Evolutionary conservation across 331 rosid species (phyloP), one percentile per base, ranked within the genome.

Genomic region (Spiraea crenata): DNA sequence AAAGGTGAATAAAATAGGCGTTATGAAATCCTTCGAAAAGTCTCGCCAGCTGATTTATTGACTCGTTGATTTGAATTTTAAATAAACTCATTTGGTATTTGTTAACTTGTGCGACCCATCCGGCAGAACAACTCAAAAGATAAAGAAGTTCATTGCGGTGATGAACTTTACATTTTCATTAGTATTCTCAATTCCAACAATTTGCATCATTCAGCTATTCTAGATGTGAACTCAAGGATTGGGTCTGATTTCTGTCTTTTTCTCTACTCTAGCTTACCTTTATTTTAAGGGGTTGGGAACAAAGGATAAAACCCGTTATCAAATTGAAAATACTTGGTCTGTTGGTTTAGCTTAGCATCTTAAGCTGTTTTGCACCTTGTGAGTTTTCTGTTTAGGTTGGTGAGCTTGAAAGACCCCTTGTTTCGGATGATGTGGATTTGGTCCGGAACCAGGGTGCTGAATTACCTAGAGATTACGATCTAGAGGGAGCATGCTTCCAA

Each of bases 371-470:
- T 10, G 19, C 56, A n/a, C 44, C 66, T 48, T 20, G 54, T 77
- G 60, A 47, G n/a, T 77, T 57, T 39, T 81, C 61, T 59, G 1
- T 65, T 45, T 80, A 86, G 86, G 82, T 42, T 69, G 76, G 73
- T 71, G 98, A 91, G 67, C 82, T 91, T 20, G 99, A 91, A 70
- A 85, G 93, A 72, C 98, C 98, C 60, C 92, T 95, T 65, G 90
- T 91, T 55, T 74, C 70, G 3, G 89, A 86, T 66, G 87, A 69
- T 70, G 73, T 19, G 14, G 76, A 76, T 78, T 73, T 7, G 7
- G 68, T 71, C 49, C 76, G 37, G 60, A 68, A 74, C 80, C 85
- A 58, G 70, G 60, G 16, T 57, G 62, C 62, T 70, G 96, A 86
- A 78, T 76, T 86, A 70, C 89, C 80, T 17, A 80, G 89, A 59